Percentiles rank a stretch among this genome's conserved stretches.
Evolutionary conservation across 768 basidiomycete genomes (phyloP).

Genomic region (Hygrophoropsis aurantiaca): DNA sequence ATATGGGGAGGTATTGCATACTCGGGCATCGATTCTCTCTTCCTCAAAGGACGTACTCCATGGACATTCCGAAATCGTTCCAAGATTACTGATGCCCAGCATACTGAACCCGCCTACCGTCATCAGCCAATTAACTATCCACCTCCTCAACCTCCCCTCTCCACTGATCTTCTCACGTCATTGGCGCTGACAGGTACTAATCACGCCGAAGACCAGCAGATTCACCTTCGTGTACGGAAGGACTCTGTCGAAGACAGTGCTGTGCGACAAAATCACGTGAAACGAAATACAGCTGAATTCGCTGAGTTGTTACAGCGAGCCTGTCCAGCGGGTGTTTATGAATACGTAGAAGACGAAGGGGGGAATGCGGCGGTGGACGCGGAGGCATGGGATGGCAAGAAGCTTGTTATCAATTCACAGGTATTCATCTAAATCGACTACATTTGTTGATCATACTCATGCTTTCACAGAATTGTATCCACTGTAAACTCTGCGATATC

Average conservation of each 20-base stretch:
- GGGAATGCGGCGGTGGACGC: constrained; percentile 29
- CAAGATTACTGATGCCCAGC: constrained; percentile 57
- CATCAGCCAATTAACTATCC: constrained; percentile 85
- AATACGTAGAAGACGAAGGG: constrained; percentile 80
- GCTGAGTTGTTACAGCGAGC: constrained; percentile 86
- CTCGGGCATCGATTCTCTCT: constrained; percentile 82
- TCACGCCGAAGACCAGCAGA: constrained; percentile 94
- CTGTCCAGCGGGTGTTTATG: constrained; percentile 96
- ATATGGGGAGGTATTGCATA: constrained; percentile 87
- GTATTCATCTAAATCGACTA: constrained; percentile 35
- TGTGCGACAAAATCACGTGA: constrained; percentile 64
- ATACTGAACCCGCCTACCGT: constrained; percentile 66
- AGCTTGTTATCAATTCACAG: constrained; percentile 95
- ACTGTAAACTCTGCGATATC: constrained; percentile 95
- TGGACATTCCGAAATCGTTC: constrained; percentile 85
- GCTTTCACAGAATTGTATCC: constrained; percentile 73
- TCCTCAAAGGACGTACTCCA: constrained; percentile 82
- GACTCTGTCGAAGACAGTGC: constrained; percentile 39
- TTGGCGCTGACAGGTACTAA: constrained; percentile 91
- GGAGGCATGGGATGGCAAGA: constrained; percentile 76
- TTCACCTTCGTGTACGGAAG: constrained; percentile 75
- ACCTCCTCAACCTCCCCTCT: constrained; percentile 81
- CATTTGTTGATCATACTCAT: constrained; percentile 4
- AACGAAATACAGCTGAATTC: constrained; percentile 72
- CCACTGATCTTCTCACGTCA: constrained; percentile 90